Evolutionary conservation across 768 basidiomycete species (phyloP).

Genomic region (Hypsizygus marmoreus): DNA sequence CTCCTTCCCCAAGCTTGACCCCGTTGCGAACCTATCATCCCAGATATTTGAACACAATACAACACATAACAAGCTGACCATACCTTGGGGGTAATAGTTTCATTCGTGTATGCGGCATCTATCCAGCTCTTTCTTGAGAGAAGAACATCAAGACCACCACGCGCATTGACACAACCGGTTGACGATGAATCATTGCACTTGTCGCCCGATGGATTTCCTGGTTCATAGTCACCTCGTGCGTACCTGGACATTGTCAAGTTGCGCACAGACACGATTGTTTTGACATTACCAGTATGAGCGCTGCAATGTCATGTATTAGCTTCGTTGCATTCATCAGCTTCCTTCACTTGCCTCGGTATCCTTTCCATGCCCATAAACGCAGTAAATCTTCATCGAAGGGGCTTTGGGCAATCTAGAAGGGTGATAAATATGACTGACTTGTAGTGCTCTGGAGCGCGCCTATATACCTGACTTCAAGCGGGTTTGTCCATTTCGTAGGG

Average conservation of each 20-base stretch:
- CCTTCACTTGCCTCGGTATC: slow-evolving; percentile 75
- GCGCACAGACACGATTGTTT: not conserved
- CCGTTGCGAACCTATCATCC: slow-evolving; percentile 66
- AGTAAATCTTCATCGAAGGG: slow-evolving; percentile 89
- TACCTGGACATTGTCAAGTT: slow-evolving; percentile 49
- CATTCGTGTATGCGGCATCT: slow-evolving; percentile 79
- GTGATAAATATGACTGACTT: not conserved
- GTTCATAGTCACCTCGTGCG: slow-evolving; percentile 66
- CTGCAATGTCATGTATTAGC: slow-evolving; percentile 33
- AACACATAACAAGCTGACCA: slow-evolving; percentile 1
- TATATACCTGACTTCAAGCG: slow-evolving; percentile 71
- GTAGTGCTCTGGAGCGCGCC: not conserved
- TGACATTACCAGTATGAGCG: slow-evolving; percentile 77
- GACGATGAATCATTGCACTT: slow-evolving; percentile 47
- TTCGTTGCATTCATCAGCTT: not conserved
- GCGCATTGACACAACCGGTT: slow-evolving; percentile 42
- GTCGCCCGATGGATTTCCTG: slow-evolving; percentile 59
- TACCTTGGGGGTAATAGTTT: slow-evolving; percentile 58
- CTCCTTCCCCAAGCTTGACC: slow-evolving; percentile 92
- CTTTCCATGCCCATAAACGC: slow-evolving; percentile 94
- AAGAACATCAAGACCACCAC: slow-evolving; percentile 54
- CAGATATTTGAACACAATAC: not conserved
- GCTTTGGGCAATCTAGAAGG: slow-evolving; percentile 76
- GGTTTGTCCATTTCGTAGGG: slow-evolving; percentile 90
- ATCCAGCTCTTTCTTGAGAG: slow-evolving; percentile 73